Conservation (phyloP, 441 rosid genomes). For the Rhodomyrtus psidioides region DNA sequence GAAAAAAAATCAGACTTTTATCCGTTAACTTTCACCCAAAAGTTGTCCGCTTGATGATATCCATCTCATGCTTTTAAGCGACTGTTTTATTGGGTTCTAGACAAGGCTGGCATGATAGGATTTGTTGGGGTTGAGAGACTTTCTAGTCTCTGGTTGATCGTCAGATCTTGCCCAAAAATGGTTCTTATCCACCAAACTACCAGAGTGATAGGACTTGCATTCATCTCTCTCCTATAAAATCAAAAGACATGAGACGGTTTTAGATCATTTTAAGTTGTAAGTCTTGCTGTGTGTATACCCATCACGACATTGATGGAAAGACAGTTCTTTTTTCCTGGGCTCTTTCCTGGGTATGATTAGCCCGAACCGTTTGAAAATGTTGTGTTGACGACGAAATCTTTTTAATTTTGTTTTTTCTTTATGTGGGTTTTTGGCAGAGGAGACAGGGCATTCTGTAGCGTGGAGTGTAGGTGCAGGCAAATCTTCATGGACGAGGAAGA, state of each 20-base stretch:
- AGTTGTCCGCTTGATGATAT: neutral
- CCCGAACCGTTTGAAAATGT: neutral
- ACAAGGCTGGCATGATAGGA: neutral
- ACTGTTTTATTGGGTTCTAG: neutral
- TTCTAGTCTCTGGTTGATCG: neutral
- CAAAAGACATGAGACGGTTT: no score
- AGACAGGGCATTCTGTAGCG: constrained; percentile 77
- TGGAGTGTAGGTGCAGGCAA: constrained; percentile 83
- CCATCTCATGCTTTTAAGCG: neutral
- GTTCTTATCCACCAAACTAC: neutral
- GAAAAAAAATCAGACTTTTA: neutral
- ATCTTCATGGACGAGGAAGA: constrained; percentile 80
- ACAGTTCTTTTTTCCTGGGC: neutral
- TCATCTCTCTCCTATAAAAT: neutral
- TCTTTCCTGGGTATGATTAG: neutral
- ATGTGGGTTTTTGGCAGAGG: constrained; percentile 36
- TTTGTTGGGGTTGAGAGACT: neutral
- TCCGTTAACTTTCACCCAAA: neutral
- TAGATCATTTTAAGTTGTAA: neutral
- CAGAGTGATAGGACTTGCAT: neutral
- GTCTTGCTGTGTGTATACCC: neutral
- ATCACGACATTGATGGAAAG: neutral
- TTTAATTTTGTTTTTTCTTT: neutral
- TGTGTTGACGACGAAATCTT: neutral
- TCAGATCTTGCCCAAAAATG: neutral